These are phyloP conservation scores for Diplodia seriata DNA, from an alignment of 2,329 filamentous ascomycete genomes.

Conservation along the genomic window DNA sequence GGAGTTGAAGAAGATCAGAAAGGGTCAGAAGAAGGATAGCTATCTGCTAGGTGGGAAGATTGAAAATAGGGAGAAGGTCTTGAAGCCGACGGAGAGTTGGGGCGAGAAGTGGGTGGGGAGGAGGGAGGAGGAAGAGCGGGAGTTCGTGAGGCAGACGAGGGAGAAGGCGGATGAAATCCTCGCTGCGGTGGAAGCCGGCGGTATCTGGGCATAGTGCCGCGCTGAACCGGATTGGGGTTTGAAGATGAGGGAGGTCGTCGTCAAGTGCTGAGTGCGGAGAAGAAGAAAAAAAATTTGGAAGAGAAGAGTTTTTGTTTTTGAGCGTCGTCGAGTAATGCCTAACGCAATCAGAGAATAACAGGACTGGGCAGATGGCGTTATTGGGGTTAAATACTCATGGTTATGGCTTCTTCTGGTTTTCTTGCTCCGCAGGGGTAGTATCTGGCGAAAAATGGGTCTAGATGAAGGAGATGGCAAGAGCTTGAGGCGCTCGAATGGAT, in stretches of 20 bases:
- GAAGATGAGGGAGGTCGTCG: background rate
- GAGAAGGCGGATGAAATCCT: background rate
- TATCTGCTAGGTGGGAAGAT: background rate
- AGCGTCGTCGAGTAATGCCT: background rate
- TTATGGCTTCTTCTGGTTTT: background rate
- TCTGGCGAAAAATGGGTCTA: background rate
- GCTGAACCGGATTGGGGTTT: background rate
- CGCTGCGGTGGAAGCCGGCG: background rate
- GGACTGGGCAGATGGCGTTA: background rate
- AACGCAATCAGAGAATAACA: background rate
- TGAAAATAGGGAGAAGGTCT: background rate
- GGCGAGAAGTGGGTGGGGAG: background rate
- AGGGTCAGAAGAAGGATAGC: background rate
- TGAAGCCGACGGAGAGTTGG: background rate
- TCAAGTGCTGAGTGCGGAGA: background rate
- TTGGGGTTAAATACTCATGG: background rate
- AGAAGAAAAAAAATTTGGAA: background rate
- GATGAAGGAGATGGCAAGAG: background rate
- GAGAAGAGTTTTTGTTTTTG: background rate
- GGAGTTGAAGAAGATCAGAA: background rate
- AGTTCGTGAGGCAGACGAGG: background rate
- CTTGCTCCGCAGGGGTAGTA: background rate
- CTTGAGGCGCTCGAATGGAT: background rate
- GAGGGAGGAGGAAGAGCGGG: conserved; percentile 4
- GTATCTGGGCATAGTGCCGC: background rate